Conservation (phyloP, 352 stramenopile species). For the Phytophthora boehmeriae region DNA sequence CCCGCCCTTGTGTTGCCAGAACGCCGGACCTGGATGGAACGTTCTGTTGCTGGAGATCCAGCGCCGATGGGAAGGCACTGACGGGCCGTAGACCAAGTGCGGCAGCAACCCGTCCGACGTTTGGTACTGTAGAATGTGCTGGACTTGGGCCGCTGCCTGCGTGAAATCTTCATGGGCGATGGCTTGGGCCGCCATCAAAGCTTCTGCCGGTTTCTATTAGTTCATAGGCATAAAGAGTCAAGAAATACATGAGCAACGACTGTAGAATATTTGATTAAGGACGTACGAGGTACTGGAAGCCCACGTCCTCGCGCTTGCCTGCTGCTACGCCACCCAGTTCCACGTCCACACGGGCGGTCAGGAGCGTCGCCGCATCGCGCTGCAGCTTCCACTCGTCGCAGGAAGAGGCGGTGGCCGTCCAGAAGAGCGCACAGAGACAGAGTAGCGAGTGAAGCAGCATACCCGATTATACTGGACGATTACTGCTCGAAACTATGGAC, state of each 20-base stretch:
- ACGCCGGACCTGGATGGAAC: constrained; percentile 80
- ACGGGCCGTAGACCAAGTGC: constrained; percentile 79
- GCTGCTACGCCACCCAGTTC: constrained; percentile 74
- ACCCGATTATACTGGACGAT: no score
- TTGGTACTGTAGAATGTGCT: constrained; percentile 71
- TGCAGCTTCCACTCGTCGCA: constrained; percentile 63
- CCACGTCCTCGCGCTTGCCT: constrained; percentile 47
- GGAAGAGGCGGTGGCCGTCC: constrained; percentile 8
- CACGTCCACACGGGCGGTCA: constrained; percentile 62
- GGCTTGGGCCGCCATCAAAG: constrained; percentile 79
- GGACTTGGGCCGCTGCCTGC: constrained; percentile 62
- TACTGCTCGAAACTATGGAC: no score
- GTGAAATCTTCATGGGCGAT: constrained; percentile 80
- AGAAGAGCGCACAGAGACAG: constrained; percentile 3
- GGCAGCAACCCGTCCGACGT: constrained; percentile 61
- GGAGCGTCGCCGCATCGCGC: constrained; percentile 43
- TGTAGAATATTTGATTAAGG: neutral
- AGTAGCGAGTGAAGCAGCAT: constrained; percentile 15
- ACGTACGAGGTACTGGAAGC: constrained; percentile 82
- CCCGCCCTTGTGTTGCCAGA: constrained; percentile 41
- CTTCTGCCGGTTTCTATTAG: constrained; percentile 69
- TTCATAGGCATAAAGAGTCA: neutral
- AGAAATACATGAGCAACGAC: no score
- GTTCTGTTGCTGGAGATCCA: constrained; percentile 77
- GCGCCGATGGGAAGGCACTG: constrained; percentile 42